Evolutionary conservation across 176 grass and related monocot species (phyloP).

Genomic region (Oryza rufipogon): DNA sequence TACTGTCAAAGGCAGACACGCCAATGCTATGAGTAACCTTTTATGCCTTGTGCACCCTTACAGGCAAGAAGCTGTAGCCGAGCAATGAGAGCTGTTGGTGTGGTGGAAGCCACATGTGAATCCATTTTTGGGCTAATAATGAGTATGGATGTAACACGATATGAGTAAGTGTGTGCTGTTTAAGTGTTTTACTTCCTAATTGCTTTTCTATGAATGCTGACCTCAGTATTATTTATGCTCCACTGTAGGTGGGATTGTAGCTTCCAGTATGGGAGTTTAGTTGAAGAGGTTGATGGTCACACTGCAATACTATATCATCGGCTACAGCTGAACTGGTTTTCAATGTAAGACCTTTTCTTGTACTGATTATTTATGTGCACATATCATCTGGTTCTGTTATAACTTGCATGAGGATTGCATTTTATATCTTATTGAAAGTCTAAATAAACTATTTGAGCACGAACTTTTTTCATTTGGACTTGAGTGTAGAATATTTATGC

Average conservation of each 20-base stretch:
- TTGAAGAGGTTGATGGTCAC: constrained; percentile 98
- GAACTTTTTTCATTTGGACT: constrained; percentile 1
- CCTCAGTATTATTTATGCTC: constrained; percentile 36
- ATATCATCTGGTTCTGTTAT: constrained; percentile 2
- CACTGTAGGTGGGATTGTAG: constrained; percentile 93
- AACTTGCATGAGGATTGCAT: constrained; percentile 10
- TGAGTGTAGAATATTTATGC: constrained; percentile 21
- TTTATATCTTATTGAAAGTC: constrained; percentile 5
- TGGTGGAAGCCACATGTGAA: constrained; percentile 90
- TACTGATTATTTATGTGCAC: not conserved
- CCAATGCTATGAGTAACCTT: constrained; percentile 27
- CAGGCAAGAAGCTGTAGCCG: constrained; percentile 91
- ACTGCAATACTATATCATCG: constrained; percentile 90
- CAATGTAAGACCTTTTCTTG: constrained; percentile 61
- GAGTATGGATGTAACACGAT: constrained; percentile 96
- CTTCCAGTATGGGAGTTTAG: constrained; percentile 93
- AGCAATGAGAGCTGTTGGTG: constrained; percentile 94
- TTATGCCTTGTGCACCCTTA: constrained; percentile 52
- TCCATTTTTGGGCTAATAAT: constrained; percentile 96
- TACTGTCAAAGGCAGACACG: constrained; percentile 21
- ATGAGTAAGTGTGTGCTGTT: constrained; percentile 68
- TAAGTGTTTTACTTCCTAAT: constrained; percentile 27
- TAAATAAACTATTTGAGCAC: constrained; percentile 26
- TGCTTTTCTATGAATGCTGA: constrained; percentile 26
- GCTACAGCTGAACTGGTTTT: constrained; percentile 84